These are phyloP conservation scores for Boletus rex-veris DNA, from an alignment of 768 basidiomycete species.

Conservation along the genomic window DNA sequence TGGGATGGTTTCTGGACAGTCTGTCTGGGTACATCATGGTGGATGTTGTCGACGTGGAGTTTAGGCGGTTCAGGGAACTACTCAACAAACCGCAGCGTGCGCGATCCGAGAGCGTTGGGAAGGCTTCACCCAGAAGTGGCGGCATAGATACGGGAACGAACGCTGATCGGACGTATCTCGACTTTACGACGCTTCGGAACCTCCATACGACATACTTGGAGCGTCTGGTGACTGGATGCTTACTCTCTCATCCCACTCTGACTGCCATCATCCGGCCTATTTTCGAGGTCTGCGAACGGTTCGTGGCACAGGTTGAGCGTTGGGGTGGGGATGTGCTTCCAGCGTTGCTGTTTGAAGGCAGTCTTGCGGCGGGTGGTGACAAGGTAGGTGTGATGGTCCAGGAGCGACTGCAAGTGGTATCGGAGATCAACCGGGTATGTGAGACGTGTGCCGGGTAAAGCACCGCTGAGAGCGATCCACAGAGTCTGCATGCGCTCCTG, in stretches of 20 bases:
- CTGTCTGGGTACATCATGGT: slow-evolving; percentile 83
- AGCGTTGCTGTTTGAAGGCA: slow-evolving; percentile 78
- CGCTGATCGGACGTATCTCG: slow-evolving; percentile 44
- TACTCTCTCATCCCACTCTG: slow-evolving; percentile 64
- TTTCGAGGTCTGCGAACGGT: slow-evolving; percentile 79
- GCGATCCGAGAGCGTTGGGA: slow-evolving; percentile 20
- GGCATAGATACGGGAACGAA: slow-evolving; percentile 20
- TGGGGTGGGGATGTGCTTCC: slow-evolving; percentile 93
- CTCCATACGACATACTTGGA: slow-evolving; percentile 83
- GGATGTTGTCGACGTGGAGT: slow-evolving; percentile 87
- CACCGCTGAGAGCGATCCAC: background rate
- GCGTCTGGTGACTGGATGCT: slow-evolving; percentile 71
- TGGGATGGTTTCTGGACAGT: slow-evolving; percentile 90
- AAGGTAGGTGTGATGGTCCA: slow-evolving; percentile 70
- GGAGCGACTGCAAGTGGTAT: slow-evolving; percentile 64
- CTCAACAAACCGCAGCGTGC: slow-evolving; percentile 34
- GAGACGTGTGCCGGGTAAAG: background rate
- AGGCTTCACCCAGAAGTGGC: slow-evolving; percentile 4
- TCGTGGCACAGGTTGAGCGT: slow-evolving; percentile 83
- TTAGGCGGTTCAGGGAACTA: slow-evolving; percentile 61
- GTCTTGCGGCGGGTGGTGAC: slow-evolving; percentile 49
- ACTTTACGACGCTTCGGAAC: slow-evolving; percentile 81
- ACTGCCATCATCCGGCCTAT: slow-evolving; percentile 65
- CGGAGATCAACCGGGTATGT: slow-evolving; percentile 73
- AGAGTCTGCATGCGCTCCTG: slow-evolving; percentile 67